Percentiles rank a stretch among this genome's conserved stretches.
Evolutionary conservation across 176 grass and related monocot genomes (phyloP).

Genomic region (Chrysopogon serrulatus): DNA sequence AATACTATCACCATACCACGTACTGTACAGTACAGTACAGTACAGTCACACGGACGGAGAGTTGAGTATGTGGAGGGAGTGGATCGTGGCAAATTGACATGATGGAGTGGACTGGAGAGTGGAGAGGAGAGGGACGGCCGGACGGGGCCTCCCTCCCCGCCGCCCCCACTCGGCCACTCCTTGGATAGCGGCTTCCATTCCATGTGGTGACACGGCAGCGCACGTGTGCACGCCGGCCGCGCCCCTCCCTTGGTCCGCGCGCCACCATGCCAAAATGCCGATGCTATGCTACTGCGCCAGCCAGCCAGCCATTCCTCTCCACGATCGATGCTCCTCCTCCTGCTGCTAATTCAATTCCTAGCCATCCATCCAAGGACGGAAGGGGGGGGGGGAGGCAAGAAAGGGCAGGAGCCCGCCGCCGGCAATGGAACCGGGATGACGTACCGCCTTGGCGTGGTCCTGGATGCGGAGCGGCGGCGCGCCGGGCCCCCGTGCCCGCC

Average conservation of each 20-base stretch:
- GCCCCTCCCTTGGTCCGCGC: conserved; percentile 38
- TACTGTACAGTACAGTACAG: background rate
- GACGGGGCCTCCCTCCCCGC: no score
- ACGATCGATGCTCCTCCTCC: background rate
- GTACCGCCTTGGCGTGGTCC: conserved; percentile 70
- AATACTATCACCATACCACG: conserved; percentile 15
- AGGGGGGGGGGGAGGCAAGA: background rate
- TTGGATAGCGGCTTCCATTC: conserved; percentile 33
- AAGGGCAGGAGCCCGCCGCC: background rate
- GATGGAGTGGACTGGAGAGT: background rate
- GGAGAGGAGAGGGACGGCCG: background rate
- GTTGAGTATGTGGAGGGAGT: background rate
- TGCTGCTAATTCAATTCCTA: background rate
- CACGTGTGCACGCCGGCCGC: conserved; percentile 65
- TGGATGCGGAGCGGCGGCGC: background rate
- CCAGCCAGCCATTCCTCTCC: background rate
- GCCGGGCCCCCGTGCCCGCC: conserved; percentile 27
- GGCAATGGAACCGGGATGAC: background rate
- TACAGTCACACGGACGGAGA: background rate
- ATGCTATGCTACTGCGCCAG: no score
- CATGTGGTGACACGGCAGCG: conserved; percentile 71
- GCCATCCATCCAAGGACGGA: background rate
- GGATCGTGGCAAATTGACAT: no score
- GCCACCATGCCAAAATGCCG: conserved; percentile 2
- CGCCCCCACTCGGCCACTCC: conserved; percentile 9